These are phyloP conservation scores for Kurtzmaniella quercitrusa DNA, from an alignment of 1,139 yeast species.

Conservation along the genomic window DNA sequence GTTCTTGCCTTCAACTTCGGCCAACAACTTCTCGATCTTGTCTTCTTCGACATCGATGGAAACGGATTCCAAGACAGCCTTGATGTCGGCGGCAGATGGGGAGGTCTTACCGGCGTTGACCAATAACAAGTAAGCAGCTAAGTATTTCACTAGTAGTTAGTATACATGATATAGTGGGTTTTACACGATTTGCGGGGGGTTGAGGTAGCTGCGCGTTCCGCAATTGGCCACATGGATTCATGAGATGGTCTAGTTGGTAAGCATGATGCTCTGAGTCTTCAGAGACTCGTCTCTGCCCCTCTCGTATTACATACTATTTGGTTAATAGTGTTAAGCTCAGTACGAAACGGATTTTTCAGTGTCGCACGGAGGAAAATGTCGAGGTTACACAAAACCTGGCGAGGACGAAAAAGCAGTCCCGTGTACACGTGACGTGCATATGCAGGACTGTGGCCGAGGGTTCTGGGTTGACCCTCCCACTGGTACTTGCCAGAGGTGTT, in stretches of 20 bases:
- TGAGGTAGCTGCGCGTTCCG: background rate
- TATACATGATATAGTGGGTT: background rate
- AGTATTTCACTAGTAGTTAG: constrained; percentile 46
- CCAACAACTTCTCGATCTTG: constrained; percentile 77
- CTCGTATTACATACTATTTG: background rate
- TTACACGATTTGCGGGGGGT: background rate
- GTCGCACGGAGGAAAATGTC: background rate
- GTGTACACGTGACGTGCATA: background rate
- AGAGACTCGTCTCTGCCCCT: background rate
- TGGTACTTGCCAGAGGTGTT: too few relatives aligned
- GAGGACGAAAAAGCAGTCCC: constrained; percentile 1
- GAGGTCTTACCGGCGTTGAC: constrained; percentile 65
- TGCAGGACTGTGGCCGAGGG: background rate
- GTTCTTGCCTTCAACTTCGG: constrained; percentile 93
- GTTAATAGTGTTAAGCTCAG: constrained; percentile 2
- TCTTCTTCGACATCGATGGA: constrained; percentile 94
- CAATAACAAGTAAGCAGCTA: constrained; percentile 67
- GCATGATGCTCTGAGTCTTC: background rate
- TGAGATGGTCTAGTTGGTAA: background rate
- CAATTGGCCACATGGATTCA: background rate
- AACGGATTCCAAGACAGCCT: constrained; percentile 83
- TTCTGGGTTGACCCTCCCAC: too few relatives aligned
- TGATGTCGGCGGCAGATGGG: constrained; percentile 93
- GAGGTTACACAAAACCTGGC: background rate
- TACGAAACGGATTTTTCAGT: constrained; percentile 2